Evolutionary conservation across 768 basidiomycete genomes (phyloP), one percentile per base, ranked within the genome.

Genomic region (Termitomyces sp.): DNA sequence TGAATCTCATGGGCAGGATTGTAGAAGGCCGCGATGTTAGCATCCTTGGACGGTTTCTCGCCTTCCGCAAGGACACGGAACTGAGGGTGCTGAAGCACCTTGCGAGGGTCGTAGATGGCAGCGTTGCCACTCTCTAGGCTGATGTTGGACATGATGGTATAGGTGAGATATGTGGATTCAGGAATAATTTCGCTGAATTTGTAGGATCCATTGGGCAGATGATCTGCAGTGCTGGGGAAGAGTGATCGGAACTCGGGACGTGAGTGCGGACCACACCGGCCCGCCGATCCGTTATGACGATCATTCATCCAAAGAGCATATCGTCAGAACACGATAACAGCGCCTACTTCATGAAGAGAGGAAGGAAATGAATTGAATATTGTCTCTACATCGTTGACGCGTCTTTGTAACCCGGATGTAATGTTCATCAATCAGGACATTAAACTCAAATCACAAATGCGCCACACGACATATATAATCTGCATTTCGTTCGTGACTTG

Each of bases 1-100:
- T 85, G 84, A 33, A 86, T 80, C 60, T 84, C 82, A 57, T 84
- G 81, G 3, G 70, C 68, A 2, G 81, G 82, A 63, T 86, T 85
- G 60, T 86, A 86, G 63, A 84, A 86, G 0, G 80, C 83, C 36
- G 84, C 84, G 49, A 84, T 79, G 61, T 84, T 84, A 25, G 76
- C 77, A 61, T 25, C 59, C 61, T 64, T 73, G 4, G 77, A 63
- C 2, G 80, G 79, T 56, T 73, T 76, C 61, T 84, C 84, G 39
- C 76, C 81, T 15, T 68, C 61, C 40, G 70, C 70, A 16, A 85
- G 66, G 56, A 85, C 70, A 55, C 73, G 78, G 68, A 85, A 85
- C 15, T 75, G 72, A 31, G 82, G 77, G 52, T 84, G 73, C 55
- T 82, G 70, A 10, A 85, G 74, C 50, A 83, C 73, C 66, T 81